Conservation (phyloP, 257 asterid species). For the Echites panduratus region DNA sequence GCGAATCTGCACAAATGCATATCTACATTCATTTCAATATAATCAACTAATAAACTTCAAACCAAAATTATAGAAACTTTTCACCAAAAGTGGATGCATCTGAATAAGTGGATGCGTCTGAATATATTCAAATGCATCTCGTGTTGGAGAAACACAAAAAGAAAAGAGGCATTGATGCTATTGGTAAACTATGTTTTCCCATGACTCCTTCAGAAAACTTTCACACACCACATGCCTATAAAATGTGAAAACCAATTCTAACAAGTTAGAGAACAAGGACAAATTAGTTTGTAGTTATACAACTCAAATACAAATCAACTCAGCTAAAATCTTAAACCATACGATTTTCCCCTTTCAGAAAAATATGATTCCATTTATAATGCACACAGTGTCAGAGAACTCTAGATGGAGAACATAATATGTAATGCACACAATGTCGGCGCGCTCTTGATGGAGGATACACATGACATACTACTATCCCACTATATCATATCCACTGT, state of each 20-base stretch:
- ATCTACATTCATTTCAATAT: background rate
- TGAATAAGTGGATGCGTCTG: background rate
- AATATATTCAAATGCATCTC: too few species aligned
- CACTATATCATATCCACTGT: background rate
- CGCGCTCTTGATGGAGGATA: background rate
- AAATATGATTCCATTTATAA: background rate
- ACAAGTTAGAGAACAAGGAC: background rate
- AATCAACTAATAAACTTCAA: background rate
- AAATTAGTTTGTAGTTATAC: background rate
- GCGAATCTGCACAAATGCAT: conserved; percentile 54
- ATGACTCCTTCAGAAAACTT: background rate
- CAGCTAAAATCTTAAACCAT: background rate
- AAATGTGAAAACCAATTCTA: background rate
- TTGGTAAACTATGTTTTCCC: background rate
- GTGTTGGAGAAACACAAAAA: background rate
- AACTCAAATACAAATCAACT: background rate
- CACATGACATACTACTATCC: too few species aligned
- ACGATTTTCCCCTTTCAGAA: background rate
- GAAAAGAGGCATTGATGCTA: background rate
- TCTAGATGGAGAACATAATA: background rate
- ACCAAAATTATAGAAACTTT: background rate
- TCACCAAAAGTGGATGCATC: background rate
- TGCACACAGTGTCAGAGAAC: background rate
- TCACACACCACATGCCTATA: background rate
- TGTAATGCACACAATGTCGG: too few species aligned